Base-by-base conservation (phyloP, 306 rosid genomes). In the Fragaria vesca region DNA sequence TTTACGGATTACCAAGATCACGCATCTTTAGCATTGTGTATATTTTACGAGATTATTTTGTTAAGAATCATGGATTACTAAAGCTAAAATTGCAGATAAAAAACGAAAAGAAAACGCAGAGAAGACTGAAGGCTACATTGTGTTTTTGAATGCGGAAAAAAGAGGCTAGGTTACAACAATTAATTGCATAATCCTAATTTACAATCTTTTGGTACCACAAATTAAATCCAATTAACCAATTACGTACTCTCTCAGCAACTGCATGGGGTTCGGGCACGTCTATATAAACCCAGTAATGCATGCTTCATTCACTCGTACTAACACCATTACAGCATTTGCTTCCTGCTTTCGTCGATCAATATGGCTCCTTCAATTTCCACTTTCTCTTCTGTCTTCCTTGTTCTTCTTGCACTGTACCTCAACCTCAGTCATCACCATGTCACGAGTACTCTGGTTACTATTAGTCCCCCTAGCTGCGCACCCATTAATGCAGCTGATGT, bases 401-500 rank as follows among this genome's bases (percentile, higher is more conserved):
- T 32, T 32, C 69, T 63, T 16, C 43, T 63, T 63, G 45, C 45
- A 63, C 69, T 63, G 69, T 1, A 2, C 16, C 43, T 63, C 21
- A 63, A 9, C 68, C 40, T 13, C 21, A 63, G 32, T 51, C 20
- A 15, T 32, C 69, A 34, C 69, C 45, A 63, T 21, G 69, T 63
- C 69, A 63, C 3, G 21, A 63, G 21, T 61, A 20, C 61, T 5
- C 12, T 6, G 8, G 8, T 17, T 50, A 16, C 8, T 3, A 16
- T 0, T 50, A 50, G 2, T 62, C 40, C 68, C n/a, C 42, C 69
- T 63, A 63, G 7, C 24, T 63, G 69, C 69, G 69, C 1, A 17
- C 69, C 69, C 6, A 42, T 75, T 15, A 8, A 8, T 13, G 86
- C 81, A 47, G 24, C 13, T 17, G 78, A 83, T 43, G 57, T 20